A percentile compares a stretch with the other conserved stretches of the same genome.
These are phyloP conservation scores for Eragrostis curvula DNA, from an alignment of 176 grass and related monocot genomes.

Conservation along the genomic window DNA sequence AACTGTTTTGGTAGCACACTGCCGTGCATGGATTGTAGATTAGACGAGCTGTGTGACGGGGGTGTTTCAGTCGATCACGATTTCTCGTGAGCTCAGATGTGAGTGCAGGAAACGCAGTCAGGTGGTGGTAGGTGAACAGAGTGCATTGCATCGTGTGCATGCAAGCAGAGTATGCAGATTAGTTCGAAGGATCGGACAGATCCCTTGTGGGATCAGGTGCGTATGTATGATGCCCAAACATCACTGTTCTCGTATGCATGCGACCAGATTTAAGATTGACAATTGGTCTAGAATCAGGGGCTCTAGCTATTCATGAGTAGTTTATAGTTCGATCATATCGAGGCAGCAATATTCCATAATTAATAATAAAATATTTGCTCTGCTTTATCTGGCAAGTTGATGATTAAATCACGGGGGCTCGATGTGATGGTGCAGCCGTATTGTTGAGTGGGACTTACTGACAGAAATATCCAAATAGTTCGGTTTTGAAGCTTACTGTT, in stretches of 20 bases:
- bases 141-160: constrained; percentile 20
- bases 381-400: constrained; percentile 1
- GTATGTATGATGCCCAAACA: not conserved
- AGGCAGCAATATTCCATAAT: not conserved
- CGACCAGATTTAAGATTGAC: not conserved
- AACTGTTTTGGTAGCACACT: constrained; percentile 1
- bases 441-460: constrained; percentile 2
- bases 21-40: constrained; percentile 36
- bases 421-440: constrained; percentile 29
- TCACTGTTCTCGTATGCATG: constrained; percentile 12
- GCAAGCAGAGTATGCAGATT: constrained; percentile 40
- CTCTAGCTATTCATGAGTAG: constrained; percentile 12
- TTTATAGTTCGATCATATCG: constrained; percentile 4
- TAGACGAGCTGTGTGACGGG: constrained; percentile 31
- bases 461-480: constrained; percentile 22
- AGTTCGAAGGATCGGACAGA: not conserved
- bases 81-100: constrained; percentile 1
- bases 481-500: constrained; percentile 4
- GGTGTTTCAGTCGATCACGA: constrained; percentile 19
- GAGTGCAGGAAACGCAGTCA: not conserved
- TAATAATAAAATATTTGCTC: not conserved
- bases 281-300: not conserved
- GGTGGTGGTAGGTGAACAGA: not conserved
- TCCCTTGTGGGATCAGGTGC: not conserved
- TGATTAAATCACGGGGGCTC: constrained; percentile 36